A percentile compares a stretch with the other conserved stretches of the same genome.
Evolutionary conservation across 2,329 filamentous ascomycete genomes (phyloP).

Genomic region (Paracoccidioides brasiliensis): DNA sequence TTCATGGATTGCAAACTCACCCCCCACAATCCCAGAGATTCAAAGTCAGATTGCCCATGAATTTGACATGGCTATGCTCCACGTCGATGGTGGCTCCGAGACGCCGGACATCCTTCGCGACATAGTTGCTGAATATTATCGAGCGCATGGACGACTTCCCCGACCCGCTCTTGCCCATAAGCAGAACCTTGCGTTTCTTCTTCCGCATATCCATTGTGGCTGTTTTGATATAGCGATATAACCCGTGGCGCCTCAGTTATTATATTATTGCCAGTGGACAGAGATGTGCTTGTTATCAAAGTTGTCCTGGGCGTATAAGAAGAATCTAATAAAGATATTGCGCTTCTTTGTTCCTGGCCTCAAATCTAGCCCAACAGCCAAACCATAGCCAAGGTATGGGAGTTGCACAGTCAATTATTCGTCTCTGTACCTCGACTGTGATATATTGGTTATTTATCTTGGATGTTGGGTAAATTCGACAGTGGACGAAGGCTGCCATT

Average conservation of each 20-base stretch:
- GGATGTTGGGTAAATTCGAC: not conserved
- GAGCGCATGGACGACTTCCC: constrained; percentile 97
- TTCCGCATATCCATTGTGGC: constrained; percentile 33
- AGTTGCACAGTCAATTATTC: not conserved
- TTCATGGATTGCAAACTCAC: constrained; percentile 31
- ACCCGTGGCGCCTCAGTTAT: not conserved
- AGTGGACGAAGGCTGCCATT: not conserved
- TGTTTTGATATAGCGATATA: not conserved
- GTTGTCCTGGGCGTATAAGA: not conserved
- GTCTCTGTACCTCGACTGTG: not conserved
- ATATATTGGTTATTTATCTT: not conserved
- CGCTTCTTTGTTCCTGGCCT: not conserved
- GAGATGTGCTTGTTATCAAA: not conserved
- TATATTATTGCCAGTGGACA: not conserved
- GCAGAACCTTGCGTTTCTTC: constrained; percentile 75
- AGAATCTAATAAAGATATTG: not conserved
- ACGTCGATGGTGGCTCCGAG: constrained; percentile 96
- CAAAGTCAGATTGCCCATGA: constrained; percentile 91
- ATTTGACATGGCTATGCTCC: constrained; percentile 96
- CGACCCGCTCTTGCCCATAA: constrained; percentile 93
- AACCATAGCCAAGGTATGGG: not conserved
- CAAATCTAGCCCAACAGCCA: not conserved
- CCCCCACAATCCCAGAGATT: constrained; percentile 98
- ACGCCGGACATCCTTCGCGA: constrained; percentile 85
- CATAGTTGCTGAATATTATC: constrained; percentile 98